These are phyloP conservation scores for Suillus paluster DNA, from an alignment of 768 basidiomycete genomes.

Conservation along the genomic window DNA sequence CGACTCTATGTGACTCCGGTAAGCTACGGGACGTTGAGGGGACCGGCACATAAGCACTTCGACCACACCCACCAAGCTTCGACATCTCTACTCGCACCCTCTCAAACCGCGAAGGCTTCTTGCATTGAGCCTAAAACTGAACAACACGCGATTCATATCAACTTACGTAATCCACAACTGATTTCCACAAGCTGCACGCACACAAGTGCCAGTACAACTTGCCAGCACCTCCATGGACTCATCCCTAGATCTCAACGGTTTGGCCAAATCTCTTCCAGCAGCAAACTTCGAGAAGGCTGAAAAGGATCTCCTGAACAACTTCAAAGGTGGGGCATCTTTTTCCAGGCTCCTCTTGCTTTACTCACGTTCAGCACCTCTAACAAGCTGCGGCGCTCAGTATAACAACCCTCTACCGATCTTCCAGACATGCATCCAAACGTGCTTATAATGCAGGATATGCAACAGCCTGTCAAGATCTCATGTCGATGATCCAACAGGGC, in stretches of 20 bases:
- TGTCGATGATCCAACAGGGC: conserved; percentile 83
- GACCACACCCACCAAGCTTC: neutral
- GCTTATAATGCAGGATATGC: conserved; percentile 85
- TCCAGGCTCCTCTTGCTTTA: conserved; percentile 8
- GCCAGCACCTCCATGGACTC: conserved; percentile 49
- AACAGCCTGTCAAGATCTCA: conserved; percentile 77
- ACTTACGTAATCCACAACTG: conserved; percentile 3
- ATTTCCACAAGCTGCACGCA: neutral
- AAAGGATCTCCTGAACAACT: conserved; percentile 80
- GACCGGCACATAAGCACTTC: neutral
- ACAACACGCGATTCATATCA: conserved; percentile 5
- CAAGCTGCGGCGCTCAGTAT: conserved; percentile 83
- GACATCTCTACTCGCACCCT: neutral
- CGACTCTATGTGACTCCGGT: too few species aligned
- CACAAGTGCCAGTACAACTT: neutral
- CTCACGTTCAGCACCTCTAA: conserved; percentile 25
- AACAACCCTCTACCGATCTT: conserved; percentile 83
- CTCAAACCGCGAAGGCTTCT: neutral
- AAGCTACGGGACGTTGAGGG: too few species aligned
- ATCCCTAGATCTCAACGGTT: conserved; percentile 79
- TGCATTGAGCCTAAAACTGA: neutral
- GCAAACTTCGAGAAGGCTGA: conserved; percentile 77
- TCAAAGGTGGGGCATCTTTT: conserved; percentile 58
- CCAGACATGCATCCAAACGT: conserved; percentile 73
- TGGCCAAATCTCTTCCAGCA: conserved; percentile 73